phyloP scores from a whole-genome alignment of 108 stramenopile species.

The Nannochloropsis granulata region DNA sequence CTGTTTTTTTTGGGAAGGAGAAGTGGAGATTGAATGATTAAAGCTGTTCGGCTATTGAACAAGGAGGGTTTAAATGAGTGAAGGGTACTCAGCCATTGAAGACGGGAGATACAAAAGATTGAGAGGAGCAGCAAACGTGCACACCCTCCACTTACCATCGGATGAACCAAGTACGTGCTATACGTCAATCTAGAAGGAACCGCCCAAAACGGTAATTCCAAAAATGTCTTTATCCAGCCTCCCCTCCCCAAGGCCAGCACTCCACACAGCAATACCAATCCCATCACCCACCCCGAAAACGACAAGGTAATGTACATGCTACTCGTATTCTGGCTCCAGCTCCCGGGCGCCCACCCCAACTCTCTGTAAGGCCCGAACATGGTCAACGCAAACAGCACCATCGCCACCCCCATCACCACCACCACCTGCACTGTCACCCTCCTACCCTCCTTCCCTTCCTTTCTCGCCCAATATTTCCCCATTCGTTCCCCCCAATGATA shows the following conservation, averaged over 20 bases:
- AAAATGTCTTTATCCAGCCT: background rate
- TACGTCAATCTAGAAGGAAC: background rate
- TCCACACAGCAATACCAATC: background rate
- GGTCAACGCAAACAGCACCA: background rate
- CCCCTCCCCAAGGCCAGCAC: background rate
- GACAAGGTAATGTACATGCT: background rate
- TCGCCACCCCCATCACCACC: background rate
- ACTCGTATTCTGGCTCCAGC: background rate
- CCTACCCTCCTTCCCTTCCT: background rate
- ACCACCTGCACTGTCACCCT: background rate
- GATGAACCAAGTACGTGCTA: background rate
- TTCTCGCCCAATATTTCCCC: background rate
- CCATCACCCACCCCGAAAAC: background rate
- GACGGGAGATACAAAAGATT: too few species aligned
- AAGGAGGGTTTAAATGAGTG: too few species aligned
- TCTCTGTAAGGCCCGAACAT: background rate
- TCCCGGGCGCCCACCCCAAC: background rate
- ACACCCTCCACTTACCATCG: background rate
- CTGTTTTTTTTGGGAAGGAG: background rate
- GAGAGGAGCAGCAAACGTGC: too few species aligned
- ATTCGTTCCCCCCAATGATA: background rate
- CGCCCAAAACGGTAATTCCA: background rate
- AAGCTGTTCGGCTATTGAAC: too few species aligned
- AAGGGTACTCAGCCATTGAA: too few species aligned
- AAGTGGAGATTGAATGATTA: background rate